Evolutionary conservation across 495 filamentous ascomycete species (phyloP), one percentile per base, ranked within the genome.

Genomic region (Trypethelium eluteriae): DNA sequence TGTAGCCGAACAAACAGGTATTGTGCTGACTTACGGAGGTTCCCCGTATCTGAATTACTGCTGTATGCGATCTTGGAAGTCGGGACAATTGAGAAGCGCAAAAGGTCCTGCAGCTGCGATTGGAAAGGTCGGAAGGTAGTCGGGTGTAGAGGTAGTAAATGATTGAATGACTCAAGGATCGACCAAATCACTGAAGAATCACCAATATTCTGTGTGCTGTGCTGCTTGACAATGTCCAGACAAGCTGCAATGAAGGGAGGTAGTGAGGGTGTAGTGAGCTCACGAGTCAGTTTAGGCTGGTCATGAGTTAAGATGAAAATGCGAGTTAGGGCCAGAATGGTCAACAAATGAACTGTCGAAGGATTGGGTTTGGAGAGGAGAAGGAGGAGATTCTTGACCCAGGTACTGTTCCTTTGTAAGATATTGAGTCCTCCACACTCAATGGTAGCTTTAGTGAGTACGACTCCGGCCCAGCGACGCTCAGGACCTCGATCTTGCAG

Each of bases 191-290:
- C 79, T 1, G 81, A 77, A 16, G 75, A 74, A 69, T 74, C 66
- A 14, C 25, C 47, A 32, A 76, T 41, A 72, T 2, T 71, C 68
- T 10, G 18, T 41, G 47, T 64, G 14, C 36, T 46, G 3, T 66
- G 16, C 18, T 39, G 49, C 11, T 78, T 77, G 2, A 89, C 76
- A 35, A 91, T 77, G 72, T 88, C 86, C 32, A 96, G 76, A 64
- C 89, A 91, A 6, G 87, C 81, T 10, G 85, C 85, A 63, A 90
- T 82, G 69, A 91, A 95, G 4, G 81, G 78, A 16, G 89, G 86
- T 14, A 97, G 80, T 18, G 85, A 88, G 10, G 92, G 92, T 2
- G 91, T 95, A 2, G 90, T 92, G 68, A 95, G 89, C 73, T 96
- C 92, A 70, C 92, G 81, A n/a, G 93, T 81, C 34, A 96, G 80